Base-by-base conservation (phyloP, 1,284 basidiomycete species). In the Cryptococcus sp. region DNA sequence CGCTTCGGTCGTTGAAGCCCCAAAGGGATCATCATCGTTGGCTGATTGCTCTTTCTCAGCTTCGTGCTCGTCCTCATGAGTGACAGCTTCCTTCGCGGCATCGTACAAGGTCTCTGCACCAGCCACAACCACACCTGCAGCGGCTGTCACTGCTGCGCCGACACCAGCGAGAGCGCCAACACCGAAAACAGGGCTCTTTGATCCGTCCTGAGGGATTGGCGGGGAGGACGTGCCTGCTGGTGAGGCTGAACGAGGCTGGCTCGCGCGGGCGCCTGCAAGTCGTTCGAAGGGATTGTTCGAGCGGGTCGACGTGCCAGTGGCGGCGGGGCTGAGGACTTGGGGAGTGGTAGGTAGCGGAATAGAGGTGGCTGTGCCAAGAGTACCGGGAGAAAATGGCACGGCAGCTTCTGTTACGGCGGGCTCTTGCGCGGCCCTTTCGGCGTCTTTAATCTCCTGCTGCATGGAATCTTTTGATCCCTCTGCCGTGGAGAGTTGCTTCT, bases 281-380 rank as follows among this genome's bases (percentile, higher is more conserved):
- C 89, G 81, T 63, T 93, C 94, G 72, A 99, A 99, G 0, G 95
- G 95, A 75, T 99, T 99, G 69, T 87, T 95, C 68, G 90, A 93
- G 78, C 89, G 88, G 45, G 77, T 72, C 11, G 80, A 81, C 39
- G 70, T 70, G 23, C 70, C 80, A 8, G 78, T 83, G 49, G 62
- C 74, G 55, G 62, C 77, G 62, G 68, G 82, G 54, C 76, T 78
- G 46, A 79, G 67, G 59, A 67, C 64, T 26, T 86, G 84, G 16
- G 90, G 89, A 0, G 89, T 87, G 13, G 78, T 70, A 1, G 89
- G 90, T 15, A 91, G 80, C 2, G 88, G 84, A 8, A 88, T 84
- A 5, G 82, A 78, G 8, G 86, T 84, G 37, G 89, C 87, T 0
- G 80, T 69, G n/a, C 86, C 61, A 6, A 85, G 56, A 23, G 53